Conservation (phyloP, 805 yeast genomes). For the Ogataea nonfermentans region DNA sequence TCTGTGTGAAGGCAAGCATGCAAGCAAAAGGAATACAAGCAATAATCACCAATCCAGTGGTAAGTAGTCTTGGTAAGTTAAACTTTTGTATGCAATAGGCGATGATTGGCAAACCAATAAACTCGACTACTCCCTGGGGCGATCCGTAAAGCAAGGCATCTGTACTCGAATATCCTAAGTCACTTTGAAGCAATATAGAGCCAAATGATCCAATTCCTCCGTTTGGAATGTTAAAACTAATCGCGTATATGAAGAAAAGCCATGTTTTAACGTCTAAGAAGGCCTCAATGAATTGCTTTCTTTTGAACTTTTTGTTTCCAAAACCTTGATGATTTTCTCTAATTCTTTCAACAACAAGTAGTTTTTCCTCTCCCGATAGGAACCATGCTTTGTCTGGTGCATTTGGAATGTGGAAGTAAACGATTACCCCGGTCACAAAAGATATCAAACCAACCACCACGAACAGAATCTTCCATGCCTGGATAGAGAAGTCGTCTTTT, state of each 20-base stretch:
- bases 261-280: conserved; percentile 39
- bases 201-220: conserved; percentile 52
- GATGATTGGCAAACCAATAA: conserved; percentile 28
- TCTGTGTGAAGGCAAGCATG: conserved; percentile 29
- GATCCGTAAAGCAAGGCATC: conserved; percentile 33
- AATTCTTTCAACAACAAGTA: conserved; percentile 34
- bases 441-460: conserved; percentile 63
- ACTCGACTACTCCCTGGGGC: conserved; percentile 39
- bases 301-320: conserved; percentile 30
- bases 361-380: conserved; percentile 35
- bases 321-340: conserved; percentile 25
- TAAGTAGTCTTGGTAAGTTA: conserved; percentile 31
- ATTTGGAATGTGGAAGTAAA: conserved; percentile 54
- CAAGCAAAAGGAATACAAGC: conserved; percentile 28
- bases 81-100: conserved; percentile 24
- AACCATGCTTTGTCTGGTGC: conserved; percentile 47
- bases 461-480: conserved; percentile 61
- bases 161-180: conserved; percentile 32
- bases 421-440: conserved; percentile 46
- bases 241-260: conserved; percentile 39
- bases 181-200: conserved; percentile 41
- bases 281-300: conserved; percentile 30
- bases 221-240: conserved; percentile 49
- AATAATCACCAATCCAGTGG: conserved; percentile 26
- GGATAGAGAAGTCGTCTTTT: conserved; percentile 39